Conservation (phyloP, 495 filamentous ascomycete genomes). For the Talaromyces trachyspermus region DNA sequence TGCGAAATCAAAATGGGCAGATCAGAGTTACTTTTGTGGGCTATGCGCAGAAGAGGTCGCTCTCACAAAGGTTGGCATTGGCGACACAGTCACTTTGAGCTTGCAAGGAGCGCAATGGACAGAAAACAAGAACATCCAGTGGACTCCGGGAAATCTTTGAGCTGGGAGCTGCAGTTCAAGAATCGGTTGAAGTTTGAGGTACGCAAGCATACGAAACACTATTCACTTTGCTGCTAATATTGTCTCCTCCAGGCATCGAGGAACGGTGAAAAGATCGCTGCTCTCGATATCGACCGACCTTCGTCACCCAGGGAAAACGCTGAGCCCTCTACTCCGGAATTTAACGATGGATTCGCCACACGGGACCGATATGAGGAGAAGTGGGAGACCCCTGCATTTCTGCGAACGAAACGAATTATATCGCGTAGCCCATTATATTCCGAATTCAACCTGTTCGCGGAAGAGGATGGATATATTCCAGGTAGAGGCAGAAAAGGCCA, state of each 20-base stretch:
- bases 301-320: background rate
- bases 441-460: constrained; percentile 59
- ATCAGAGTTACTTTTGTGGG: constrained; percentile 76
- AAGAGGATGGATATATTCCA: constrained; percentile 57
- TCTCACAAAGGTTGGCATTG: constrained; percentile 58
- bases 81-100: constrained; percentile 64
- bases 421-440: constrained; percentile 52
- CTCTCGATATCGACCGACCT: constrained; percentile 1
- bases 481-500: constrained; percentile 62
- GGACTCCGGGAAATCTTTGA: constrained; percentile 58
- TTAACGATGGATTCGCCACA: background rate
- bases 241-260: background rate
- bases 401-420: constrained; percentile 56
- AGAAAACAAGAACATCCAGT: constrained; percentile 32
- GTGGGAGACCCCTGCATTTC: constrained; percentile 72
- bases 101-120: constrained; percentile 59
- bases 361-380: background rate
- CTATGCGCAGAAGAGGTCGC: constrained; percentile 62
- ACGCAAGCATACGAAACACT: background rate
- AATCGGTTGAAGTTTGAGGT: constrained; percentile 56
- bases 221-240: background rate
- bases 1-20: constrained; percentile 72
- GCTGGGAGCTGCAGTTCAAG: constrained; percentile 65
- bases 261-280: constrained; percentile 2
- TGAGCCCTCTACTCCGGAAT: constrained; percentile 20